These are phyloP conservation scores for Phytopythium sindhum DNA, from an alignment of 352 stramenopile genomes.

Conservation along the genomic window DNA sequence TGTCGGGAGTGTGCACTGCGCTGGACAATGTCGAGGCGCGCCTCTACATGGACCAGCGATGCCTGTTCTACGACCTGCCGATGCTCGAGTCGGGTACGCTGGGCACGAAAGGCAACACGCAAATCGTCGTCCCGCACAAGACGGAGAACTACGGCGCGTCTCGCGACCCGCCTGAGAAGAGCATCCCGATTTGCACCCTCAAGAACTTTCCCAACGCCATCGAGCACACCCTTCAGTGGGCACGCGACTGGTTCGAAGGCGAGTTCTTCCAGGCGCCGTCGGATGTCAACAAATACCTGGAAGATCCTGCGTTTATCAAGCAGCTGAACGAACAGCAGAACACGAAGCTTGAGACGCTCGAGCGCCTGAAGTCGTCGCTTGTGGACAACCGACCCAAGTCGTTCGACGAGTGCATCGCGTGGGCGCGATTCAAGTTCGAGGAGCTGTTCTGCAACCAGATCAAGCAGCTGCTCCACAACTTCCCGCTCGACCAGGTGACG, in stretches of 20 bases:
- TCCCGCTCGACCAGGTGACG: slow-evolving; percentile 95
- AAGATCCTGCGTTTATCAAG: slow-evolving; percentile 84
- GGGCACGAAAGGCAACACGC: slow-evolving; percentile 98
- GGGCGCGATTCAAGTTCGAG: slow-evolving; percentile 97
- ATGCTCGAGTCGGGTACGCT: slow-evolving; percentile 99
- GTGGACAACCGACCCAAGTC: slow-evolving; percentile 88
- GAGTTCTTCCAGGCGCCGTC: slow-evolving; percentile 97
- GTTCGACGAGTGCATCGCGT: slow-evolving; percentile 98
- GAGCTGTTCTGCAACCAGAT: slow-evolving; percentile 98
- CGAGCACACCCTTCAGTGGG: slow-evolving; percentile 98
- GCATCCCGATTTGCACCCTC: slow-evolving; percentile 99
- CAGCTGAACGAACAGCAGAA: slow-evolving; percentile 96
- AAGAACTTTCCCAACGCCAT: slow-evolving; percentile 99
- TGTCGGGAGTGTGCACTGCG: slow-evolving; percentile 96
- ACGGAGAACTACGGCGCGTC: slow-evolving; percentile 98
- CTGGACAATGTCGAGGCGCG: slow-evolving; percentile 99
- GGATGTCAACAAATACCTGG: slow-evolving; percentile 95
- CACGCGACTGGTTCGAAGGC: slow-evolving; percentile 98
- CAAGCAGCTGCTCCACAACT: slow-evolving; percentile 98
- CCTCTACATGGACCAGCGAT: slow-evolving; percentile 97
- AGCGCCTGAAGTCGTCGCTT: slow-evolving; percentile 91
- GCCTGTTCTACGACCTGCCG: slow-evolving; percentile 94
- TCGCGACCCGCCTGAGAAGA: slow-evolving; percentile 98
- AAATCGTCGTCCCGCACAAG: slow-evolving; percentile 87
- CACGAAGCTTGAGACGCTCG: slow-evolving; percentile 95